A percentile compares a stretch with the other conserved stretches of the same genome.
These are phyloP conservation scores for Acanthamoeba healyi DNA, from an alignment of 208 protist species.

Conservation along the genomic window DNA sequence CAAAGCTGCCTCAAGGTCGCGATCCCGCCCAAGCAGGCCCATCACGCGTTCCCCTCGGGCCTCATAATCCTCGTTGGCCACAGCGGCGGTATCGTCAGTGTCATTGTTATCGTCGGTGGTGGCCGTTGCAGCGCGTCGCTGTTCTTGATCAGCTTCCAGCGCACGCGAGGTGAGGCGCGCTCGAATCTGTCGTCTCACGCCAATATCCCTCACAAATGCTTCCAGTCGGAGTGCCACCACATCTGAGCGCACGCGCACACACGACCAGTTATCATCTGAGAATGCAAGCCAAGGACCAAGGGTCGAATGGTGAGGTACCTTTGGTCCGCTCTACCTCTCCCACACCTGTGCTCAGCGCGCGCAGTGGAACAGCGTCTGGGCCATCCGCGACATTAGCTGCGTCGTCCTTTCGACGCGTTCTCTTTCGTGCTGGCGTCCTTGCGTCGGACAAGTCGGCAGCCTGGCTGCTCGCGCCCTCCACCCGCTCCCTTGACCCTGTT, in stretches of 20 bases:
- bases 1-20: not conserved
- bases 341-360: not conserved
- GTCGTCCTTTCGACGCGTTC: too few relatives aligned
- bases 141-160: not conserved
- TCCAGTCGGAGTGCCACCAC: not conserved
- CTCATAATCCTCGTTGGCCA: not conserved
- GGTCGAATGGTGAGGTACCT: not conserved
- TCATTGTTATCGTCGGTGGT: not conserved
- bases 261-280: not conserved
- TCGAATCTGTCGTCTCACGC: not conserved
- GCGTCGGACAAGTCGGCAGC: too few relatives aligned
- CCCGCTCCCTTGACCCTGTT: too few relatives aligned
- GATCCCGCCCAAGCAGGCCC: not conserved
- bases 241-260: not conserved
- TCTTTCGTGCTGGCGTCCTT: too few relatives aligned
- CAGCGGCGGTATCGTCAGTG: not conserved
- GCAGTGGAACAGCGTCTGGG: too few relatives aligned
- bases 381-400: too few relatives aligned
- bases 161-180: not conserved
- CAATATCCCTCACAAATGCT: not conserved
- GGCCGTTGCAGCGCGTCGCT: not conserved
- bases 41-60: conserved; percentile 2
- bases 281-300: not conserved
- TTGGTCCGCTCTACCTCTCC: not conserved
- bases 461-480: too few relatives aligned